Evolutionary conservation across 306 rosid species (phyloP).

Genomic region (Medicago arabica): DNA sequence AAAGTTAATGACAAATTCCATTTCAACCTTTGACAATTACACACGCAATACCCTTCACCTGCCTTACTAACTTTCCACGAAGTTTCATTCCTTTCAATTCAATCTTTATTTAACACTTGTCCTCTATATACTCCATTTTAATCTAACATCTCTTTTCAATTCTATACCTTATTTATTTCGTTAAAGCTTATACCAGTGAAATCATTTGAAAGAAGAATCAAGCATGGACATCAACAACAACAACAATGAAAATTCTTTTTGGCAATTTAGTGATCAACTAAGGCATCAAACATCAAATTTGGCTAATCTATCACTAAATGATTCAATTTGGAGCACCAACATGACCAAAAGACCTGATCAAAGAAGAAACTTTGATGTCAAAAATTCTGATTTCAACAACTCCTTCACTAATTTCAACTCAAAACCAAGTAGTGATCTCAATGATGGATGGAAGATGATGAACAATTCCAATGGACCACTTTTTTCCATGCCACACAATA

Average conservation of each 20-base stretch:
- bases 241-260: constrained; percentile 72
- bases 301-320: constrained; percentile 70
- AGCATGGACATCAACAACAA: constrained; percentile 44
- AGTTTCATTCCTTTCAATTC: constrained; percentile 4
- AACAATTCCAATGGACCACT: constrained; percentile 43
- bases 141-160: not conserved
- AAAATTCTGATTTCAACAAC: constrained; percentile 54
- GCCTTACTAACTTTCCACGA: constrained; percentile 10
- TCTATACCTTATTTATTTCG: not conserved
- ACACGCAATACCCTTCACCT: constrained; percentile 38
- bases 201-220: not conserved
- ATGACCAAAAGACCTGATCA: constrained; percentile 56
- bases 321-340: constrained; percentile 83
- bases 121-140: not conserved
- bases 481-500: constrained; percentile 47
- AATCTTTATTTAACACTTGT: constrained; percentile 42
- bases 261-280: constrained; percentile 89
- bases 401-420: constrained; percentile 36
- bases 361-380: constrained; percentile 71
- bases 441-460: constrained; percentile 58
- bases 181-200: not conserved
- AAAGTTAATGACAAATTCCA: not conserved
- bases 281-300: constrained; percentile 64
- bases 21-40: constrained; percentile 35
- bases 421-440: constrained; percentile 50